Conservation (phyloP, 2,329 filamentous ascomycete species). For the Aspergillus piperis region DNA sequence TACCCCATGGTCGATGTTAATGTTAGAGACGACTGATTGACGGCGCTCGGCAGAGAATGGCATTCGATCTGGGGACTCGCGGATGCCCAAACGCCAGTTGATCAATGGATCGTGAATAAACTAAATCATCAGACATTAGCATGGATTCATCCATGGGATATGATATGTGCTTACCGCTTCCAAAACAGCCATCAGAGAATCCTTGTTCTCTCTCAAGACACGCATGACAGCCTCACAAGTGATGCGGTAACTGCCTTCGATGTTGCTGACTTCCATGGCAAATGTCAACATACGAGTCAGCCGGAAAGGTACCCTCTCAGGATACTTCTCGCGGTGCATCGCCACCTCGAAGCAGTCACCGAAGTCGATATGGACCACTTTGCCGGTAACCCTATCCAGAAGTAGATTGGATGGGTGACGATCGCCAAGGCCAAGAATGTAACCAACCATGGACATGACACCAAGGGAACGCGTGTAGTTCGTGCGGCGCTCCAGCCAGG, state of each 20-base stretch:
- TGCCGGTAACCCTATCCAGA: conserved; percentile 92
- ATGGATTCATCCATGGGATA: not conserved
- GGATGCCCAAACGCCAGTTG: conserved; percentile 81
- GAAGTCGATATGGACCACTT: conserved; percentile 98
- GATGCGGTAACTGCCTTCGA: conserved; percentile 96
- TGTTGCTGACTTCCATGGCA: conserved; percentile 99
- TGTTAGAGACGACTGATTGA: conserved; percentile 57
- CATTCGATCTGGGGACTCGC: conserved; percentile 61
- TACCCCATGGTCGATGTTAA: conserved; percentile 53
- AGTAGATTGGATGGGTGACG: conserved; percentile 97
- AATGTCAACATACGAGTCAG: conserved; percentile 98
- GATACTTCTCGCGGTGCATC: conserved; percentile 99
- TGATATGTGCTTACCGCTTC: conserved; percentile 74
- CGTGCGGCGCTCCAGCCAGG: conserved; percentile 96
- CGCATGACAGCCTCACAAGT: conserved; percentile 99
- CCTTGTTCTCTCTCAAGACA: conserved; percentile 93
- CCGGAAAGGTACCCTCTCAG: conserved; percentile 95
- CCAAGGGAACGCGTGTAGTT: conserved; percentile 96
- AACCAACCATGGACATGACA: conserved; percentile 99
- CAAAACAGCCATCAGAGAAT: conserved; percentile 95
- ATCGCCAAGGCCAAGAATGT: conserved; percentile 94
- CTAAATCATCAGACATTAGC: conserved; percentile 49
- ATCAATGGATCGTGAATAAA: conserved; percentile 99
- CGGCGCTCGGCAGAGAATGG: conserved; percentile 64
- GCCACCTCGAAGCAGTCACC: conserved; percentile 99